Base-by-base conservation (phyloP, 495 filamentous ascomycete genomes). In the Elaphomyces granulatus region DNA sequence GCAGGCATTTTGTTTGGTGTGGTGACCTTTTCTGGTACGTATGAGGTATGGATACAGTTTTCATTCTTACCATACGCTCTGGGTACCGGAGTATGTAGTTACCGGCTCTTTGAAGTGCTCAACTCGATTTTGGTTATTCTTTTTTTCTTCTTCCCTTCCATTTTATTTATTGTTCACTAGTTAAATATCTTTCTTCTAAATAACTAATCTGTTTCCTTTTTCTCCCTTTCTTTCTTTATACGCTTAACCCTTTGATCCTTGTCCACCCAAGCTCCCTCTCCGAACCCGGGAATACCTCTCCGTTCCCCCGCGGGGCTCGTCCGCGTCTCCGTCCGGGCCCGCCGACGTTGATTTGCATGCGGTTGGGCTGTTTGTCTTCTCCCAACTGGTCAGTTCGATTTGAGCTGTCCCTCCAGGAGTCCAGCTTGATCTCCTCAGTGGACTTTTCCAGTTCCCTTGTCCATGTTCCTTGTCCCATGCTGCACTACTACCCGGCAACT, bases 1-100 rank as follows among this genome's bases (percentile, higher is more conserved):
- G 12, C 12, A 28, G 23, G 23, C 12, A 6, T 6, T 28, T 28
- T 28, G 23, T 28, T 28, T 28, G 23, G 6, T 28, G 23, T 28
- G n/a, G n/a, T n/a, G n/a, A n/a, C n/a, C n/a, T 28, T 28, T 28
- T 28, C 23, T 6, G 23, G 23, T 28, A 28, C 23, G 23, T 28
- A 28, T 28, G 23, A 12, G 6, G 23, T 28, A 28, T 28, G 23
- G 23, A 12, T 28, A 28, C 23, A 6, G 23, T 28, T 12, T 12
- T 28, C n/a, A 28, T 12, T 6, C 23, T 28, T 28, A 28, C 23
- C 6, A 6, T 28, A 28, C 23, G 23, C 6, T 28, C 23, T 28
- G 23, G 12, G 23, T 28, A 28, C 23, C 6, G 6, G 12, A 6
- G 6, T 60, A 49, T 47, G 56, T 58, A 45, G 51, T 44, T 35